Percentiles rank a stretch among this genome's conserved stretches.
These are phyloP conservation scores for Dryadomyces quercus-mongolicae DNA, from an alignment of 2,329 filamentous ascomycete species.

Conservation along the genomic window DNA sequence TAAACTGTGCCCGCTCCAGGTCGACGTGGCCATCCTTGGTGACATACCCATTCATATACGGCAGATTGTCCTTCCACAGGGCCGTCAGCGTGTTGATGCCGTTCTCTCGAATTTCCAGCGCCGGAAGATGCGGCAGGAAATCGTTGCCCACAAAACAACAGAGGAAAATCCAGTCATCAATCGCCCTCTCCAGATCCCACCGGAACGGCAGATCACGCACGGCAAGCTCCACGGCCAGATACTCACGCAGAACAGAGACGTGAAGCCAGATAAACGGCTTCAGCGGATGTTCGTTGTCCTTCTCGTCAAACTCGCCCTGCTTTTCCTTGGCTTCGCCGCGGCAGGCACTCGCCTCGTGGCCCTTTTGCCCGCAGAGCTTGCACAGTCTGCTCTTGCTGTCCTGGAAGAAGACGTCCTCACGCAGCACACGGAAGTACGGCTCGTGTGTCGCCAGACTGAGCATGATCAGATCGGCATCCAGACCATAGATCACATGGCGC, in stretches of 20 bases:
- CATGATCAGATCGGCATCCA: slow-evolving; percentile 99
- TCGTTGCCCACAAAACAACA: slow-evolving; percentile 99
- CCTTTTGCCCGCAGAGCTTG: slow-evolving; percentile 81
- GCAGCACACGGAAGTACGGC: slow-evolving; percentile 87
- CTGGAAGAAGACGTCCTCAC: slow-evolving; percentile 93
- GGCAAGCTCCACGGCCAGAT: slow-evolving; percentile 78
- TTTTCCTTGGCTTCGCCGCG: slow-evolving; percentile 68
- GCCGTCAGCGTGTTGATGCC: slow-evolving; percentile 91
- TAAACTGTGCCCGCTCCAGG: slow-evolving; percentile 73
- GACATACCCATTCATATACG: slow-evolving; percentile 86
- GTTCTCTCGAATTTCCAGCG: slow-evolving; percentile 91
- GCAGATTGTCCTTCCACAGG: slow-evolving; percentile 93
- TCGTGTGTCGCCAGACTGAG: slow-evolving; percentile 93
- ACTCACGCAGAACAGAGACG: slow-evolving; percentile 82
- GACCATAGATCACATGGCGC: slow-evolving; percentile 91
- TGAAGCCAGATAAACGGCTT: slow-evolving; percentile 99
- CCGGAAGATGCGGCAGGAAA: slow-evolving; percentile 94
- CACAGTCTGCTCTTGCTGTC: slow-evolving; percentile 74
- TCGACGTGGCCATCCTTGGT: slow-evolving; percentile 93
- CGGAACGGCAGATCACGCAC: slow-evolving; percentile 73
- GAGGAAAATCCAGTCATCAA: slow-evolving; percentile 99
- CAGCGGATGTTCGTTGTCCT: slow-evolving; percentile 53
- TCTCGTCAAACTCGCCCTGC: slow-evolving; percentile 69
- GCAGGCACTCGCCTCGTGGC: slow-evolving; percentile 81
- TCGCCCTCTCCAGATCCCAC: slow-evolving; percentile 85